Conservation (phyloP, 768 basidiomycete species). For the Crepidotus variabilis region DNA sequence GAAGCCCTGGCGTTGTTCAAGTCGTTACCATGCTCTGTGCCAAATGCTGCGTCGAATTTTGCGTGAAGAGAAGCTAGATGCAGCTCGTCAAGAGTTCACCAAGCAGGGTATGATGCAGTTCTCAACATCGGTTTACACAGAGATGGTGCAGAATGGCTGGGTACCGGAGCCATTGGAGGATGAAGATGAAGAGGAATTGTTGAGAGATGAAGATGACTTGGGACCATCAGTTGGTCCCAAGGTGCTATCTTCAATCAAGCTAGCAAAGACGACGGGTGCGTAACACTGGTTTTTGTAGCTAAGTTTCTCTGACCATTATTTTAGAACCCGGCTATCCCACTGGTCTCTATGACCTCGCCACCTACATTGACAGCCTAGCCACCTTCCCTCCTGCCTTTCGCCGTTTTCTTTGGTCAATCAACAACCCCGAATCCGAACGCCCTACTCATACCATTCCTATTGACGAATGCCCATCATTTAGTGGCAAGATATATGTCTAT, state of each 20-base stretch:
- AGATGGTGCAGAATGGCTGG: not conserved
- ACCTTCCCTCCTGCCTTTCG: not conserved
- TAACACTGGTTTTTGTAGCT: no score
- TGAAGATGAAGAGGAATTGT: not conserved
- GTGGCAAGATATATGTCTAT: not conserved
- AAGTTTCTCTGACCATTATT: no score
- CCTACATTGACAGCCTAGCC: not conserved
- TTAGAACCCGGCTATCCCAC: no score
- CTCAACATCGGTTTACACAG: not conserved
- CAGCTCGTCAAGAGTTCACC: slow-evolving; percentile 4
- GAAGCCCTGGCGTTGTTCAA: slow-evolving; percentile 27
- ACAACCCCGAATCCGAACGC: not conserved
- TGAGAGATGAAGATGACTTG: no score
- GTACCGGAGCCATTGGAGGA: not conserved
- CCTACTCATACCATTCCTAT: not conserved
- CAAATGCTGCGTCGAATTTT: slow-evolving; percentile 29
- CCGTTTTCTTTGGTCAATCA: not conserved
- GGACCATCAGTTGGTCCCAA: no score
- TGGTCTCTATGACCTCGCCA: no score
- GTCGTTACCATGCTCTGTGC: slow-evolving; percentile 18
- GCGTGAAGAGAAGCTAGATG: slow-evolving; percentile 15
- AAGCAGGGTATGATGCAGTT: slow-evolving; percentile 6
- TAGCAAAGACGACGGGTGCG: no score
- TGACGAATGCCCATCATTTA: not conserved
- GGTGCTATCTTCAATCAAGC: no score